These are phyloP conservation scores for Ambispora gerdemannii DNA, from an alignment of 192 early-diverging fungal species.

Conservation along the genomic window DNA sequence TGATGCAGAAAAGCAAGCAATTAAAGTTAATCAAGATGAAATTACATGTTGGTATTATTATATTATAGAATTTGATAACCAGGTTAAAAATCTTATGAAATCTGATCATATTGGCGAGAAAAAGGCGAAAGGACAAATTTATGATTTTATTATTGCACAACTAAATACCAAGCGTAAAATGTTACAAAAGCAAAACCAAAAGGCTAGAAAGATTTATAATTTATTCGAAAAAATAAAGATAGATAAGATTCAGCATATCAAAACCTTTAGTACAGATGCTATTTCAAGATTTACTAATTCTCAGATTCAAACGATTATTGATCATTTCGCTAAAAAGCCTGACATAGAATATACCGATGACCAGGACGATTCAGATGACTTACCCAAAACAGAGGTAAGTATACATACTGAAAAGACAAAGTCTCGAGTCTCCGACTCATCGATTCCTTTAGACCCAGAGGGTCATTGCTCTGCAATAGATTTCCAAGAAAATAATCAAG, in stretches of 20 bases:
- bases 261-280: neutral
- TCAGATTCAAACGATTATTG: too few relatives aligned
- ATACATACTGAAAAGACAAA: too few relatives aligned
- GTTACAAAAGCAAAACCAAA: too few relatives aligned
- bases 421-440: neutral
- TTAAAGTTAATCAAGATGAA: slow-evolving; percentile 6
- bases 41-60: slow-evolving; percentile 21
- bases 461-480: slow-evolving; percentile 14
- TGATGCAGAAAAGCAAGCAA: too few relatives aligned
- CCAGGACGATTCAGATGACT: too few relatives aligned
- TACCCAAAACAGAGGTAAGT: too few relatives aligned
- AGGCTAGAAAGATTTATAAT: too few relatives aligned
- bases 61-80: neutral
- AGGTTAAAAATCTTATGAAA: slow-evolving; percentile 11
- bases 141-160: slow-evolving; percentile 10
- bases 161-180: too few relatives aligned
- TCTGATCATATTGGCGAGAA: slow-evolving; percentile 2
- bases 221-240: too few relatives aligned
- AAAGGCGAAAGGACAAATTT: slow-evolving; percentile 11
- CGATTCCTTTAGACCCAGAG: neutral
- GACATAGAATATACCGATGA: neutral
- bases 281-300: slow-evolving; percentile 13
- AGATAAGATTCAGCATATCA: slow-evolving; percentile 1
- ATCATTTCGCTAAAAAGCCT: neutral
- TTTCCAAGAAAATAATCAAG: slow-evolving; percentile 6